Conservation (phyloP, 352 stramenopile genomes). For the Phytophthora syringae region DNA sequence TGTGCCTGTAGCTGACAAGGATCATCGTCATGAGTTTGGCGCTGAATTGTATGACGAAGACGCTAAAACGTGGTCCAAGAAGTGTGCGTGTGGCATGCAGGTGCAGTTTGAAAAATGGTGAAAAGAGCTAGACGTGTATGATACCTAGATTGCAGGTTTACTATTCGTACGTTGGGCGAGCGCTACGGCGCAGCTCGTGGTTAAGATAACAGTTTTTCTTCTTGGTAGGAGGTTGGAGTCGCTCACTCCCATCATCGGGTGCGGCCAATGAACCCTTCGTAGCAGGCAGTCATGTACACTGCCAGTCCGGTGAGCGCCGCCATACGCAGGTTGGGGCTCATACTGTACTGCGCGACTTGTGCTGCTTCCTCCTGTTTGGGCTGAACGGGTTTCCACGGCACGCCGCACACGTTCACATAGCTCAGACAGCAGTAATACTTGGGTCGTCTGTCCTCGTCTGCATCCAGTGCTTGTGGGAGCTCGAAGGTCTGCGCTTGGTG, state of each 20-base stretch:
- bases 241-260: slow-evolving; percentile 50
- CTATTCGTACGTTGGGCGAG: slow-evolving; percentile 19
- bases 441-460: slow-evolving; percentile 48
- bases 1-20: slow-evolving; percentile 44
- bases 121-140: slow-evolving; percentile 30
- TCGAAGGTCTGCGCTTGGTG: slow-evolving; percentile 81
- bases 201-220: slow-evolving; percentile 20
- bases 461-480: slow-evolving; percentile 52
- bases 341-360: slow-evolving; percentile 17
- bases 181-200: background rate
- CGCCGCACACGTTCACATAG: slow-evolving; percentile 71
- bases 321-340: slow-evolving; percentile 48
- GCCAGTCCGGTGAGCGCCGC: slow-evolving; percentile 51
- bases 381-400: slow-evolving; percentile 39
- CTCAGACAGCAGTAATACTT: slow-evolving; percentile 88
- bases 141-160: slow-evolving; percentile 25
- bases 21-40: slow-evolving; percentile 68
- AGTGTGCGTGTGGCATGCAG: slow-evolving; percentile 63
- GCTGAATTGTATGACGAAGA: slow-evolving; percentile 47
- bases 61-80: slow-evolving; percentile 54
- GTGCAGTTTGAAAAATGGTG: slow-evolving; percentile 82
- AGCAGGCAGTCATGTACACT: slow-evolving; percentile 70
- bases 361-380: background rate
- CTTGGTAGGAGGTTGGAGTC: background rate
- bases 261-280: slow-evolving; percentile 62